Percentiles rank a stretch among this genome's conserved stretches.
These are phyloP conservation scores for Mortierella sp. DNA, from an alignment of 371 early-diverging fungal species.

Conservation along the genomic window DNA sequence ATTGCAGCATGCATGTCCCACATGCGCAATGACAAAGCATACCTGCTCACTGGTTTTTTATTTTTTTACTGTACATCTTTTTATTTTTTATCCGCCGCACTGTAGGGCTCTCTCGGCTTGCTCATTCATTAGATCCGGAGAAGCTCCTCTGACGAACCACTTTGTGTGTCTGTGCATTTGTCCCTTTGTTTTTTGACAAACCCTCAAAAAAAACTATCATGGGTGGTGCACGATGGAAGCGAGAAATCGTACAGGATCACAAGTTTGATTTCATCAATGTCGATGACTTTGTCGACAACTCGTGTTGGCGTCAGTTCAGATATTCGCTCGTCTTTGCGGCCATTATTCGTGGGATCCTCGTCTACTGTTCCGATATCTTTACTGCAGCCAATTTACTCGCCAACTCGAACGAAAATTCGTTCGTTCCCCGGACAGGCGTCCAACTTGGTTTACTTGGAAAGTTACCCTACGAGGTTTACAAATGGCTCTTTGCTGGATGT, in stretches of 20 bases:
- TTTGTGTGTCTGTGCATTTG: neutral
- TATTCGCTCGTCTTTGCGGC: constrained; percentile 74
- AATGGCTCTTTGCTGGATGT: constrained; percentile 78
- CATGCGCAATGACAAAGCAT: no score
- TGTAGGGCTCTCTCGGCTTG: neutral
- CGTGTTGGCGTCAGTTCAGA: constrained; percentile 56
- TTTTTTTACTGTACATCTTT: neutral
- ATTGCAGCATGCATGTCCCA: no score
- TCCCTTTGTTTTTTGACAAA: neutral
- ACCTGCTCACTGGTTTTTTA: neutral
- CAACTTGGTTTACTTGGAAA: constrained; percentile 54
- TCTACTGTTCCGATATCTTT: constrained; percentile 80
- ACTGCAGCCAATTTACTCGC: constrained; percentile 70
- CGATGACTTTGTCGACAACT: constrained; percentile 74
- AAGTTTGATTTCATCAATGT: constrained; percentile 91
- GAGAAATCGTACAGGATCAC: constrained; percentile 85
- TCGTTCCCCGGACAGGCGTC: constrained; percentile 40
- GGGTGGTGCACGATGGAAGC: constrained; percentile 80
- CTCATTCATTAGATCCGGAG: no score
- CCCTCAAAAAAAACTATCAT: constrained; percentile 8
- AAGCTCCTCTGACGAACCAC: no score
- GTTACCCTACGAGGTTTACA: constrained; percentile 58
- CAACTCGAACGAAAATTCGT: constrained; percentile 31
- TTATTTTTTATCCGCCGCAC: neutral
- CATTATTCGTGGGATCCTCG: constrained; percentile 78